These are phyloP conservation scores for Prunus mongolica DNA, from an alignment of 306 rosid genomes.

Conservation along the genomic window DNA sequence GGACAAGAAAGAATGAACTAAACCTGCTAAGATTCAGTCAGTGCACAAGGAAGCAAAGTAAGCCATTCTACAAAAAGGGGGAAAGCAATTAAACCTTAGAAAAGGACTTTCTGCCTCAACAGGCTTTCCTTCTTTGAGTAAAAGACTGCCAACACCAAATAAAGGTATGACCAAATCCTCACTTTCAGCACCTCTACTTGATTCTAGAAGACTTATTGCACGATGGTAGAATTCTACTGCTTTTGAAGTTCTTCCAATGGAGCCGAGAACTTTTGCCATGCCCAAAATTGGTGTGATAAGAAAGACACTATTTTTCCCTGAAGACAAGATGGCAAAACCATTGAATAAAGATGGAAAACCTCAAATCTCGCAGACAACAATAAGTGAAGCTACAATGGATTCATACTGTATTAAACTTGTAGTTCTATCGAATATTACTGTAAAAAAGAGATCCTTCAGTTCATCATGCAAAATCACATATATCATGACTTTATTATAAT, in stretches of 20 bases:
- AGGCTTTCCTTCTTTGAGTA: conserved; percentile 71
- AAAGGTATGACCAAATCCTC: conserved; percentile 79
- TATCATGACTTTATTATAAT: not conserved
- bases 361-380: not conserved
- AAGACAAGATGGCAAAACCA: conserved; percentile 20
- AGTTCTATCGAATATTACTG: not conserved
- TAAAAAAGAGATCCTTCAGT: not conserved
- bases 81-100: conserved; percentile 45
- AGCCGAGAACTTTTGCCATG: conserved; percentile 67
- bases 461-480: not conserved
- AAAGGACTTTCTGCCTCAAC: conserved; percentile 73
- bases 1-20: conserved; percentile 12
- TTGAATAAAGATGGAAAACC: not conserved
- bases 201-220: conserved; percentile 60
- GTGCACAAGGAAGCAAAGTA: conserved; percentile 12
- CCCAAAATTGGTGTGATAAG: conserved; percentile 75
- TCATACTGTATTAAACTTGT: not conserved
- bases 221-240: conserved; percentile 57
- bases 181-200: conserved; percentile 60
- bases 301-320: conserved; percentile 54
- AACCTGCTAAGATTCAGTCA: not conserved
- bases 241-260: conserved; percentile 57
- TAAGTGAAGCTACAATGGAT: not conserved
- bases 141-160: conserved; percentile 71
- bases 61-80: not conserved